Conservation (phyloP, 2,329 filamentous ascomycete genomes). For the Didymella pomorum region DNA sequence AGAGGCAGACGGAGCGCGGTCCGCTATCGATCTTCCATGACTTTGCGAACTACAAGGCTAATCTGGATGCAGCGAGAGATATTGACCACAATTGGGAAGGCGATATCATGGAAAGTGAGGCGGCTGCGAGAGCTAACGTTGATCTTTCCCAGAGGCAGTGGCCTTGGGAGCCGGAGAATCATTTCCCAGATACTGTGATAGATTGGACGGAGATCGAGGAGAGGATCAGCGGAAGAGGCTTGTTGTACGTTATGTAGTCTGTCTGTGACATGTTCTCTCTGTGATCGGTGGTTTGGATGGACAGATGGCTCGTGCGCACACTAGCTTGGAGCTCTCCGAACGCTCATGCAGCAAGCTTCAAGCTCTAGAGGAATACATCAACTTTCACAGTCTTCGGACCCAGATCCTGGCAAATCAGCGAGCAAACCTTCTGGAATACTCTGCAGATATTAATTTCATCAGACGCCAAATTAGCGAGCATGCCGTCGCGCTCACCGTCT, state of each 20-base stretch:
- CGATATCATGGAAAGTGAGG: conserved; percentile 12
- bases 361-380: conserved; percentile 1
- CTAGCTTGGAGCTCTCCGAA: conserved; percentile 12
- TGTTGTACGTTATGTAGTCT: conserved; percentile 5
- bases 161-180: conserved; percentile 16
- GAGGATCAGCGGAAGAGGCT: background rate
- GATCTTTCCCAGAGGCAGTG: conserved; percentile 8
- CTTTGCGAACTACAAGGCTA: conserved; percentile 16
- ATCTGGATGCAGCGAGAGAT: conserved; percentile 3
- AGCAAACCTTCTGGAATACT: background rate
- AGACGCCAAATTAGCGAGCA: background rate
- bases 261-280: background rate
- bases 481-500: conserved; percentile 40
- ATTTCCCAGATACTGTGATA: conserved; percentile 7
- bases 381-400: background rate
- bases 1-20: conserved; percentile 12
- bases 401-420: background rate
- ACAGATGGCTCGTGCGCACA: conserved; percentile 2
- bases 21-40: conserved; percentile 11
- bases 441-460: too few species aligned
- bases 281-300: too few species aligned
- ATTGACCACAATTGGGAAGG: conserved; percentile 13
- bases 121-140: conserved; percentile 1
- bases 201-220: conserved; percentile 2
- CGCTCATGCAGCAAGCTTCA: conserved; percentile 8